These are phyloP conservation scores for Solanum gracilifrons DNA, from an alignment of 257 asterid species.

Conservation along the genomic window DNA sequence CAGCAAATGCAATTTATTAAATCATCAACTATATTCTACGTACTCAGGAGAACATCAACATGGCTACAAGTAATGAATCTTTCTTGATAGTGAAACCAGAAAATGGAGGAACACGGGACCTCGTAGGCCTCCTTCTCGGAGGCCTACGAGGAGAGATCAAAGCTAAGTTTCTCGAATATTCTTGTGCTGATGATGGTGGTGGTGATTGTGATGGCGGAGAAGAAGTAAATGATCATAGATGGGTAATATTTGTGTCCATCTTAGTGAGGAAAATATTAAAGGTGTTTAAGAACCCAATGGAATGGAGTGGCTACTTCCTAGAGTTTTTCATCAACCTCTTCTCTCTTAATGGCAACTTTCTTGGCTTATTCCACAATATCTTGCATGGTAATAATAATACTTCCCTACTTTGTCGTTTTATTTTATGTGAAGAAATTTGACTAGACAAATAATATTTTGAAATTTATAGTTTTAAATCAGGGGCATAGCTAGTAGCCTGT, in stretches of 20 bases:
- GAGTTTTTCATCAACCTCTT: slow-evolving; percentile 72
- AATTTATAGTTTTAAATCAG: background rate
- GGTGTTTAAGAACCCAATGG: slow-evolving; percentile 58
- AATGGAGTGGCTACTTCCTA: slow-evolving; percentile 45
- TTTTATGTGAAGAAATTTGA: background rate
- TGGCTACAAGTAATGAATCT: background rate
- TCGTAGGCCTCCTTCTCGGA: slow-evolving; percentile 37
- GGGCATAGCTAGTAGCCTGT: background rate
- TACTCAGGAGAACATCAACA: background rate
- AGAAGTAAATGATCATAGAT: slow-evolving; percentile 34
- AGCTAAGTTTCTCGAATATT: slow-evolving; percentile 43
- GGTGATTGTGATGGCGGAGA: slow-evolving; percentile 8
- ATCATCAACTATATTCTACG: background rate
- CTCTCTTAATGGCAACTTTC: slow-evolving; percentile 52
- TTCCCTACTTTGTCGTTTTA: too few relatives aligned
- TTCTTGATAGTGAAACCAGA: slow-evolving; percentile 55
- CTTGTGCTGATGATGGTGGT: background rate
- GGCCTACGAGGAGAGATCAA: slow-evolving; percentile 22
- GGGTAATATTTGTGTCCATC: slow-evolving; percentile 75
- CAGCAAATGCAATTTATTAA: background rate
- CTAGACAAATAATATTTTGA: background rate
- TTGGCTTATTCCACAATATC: slow-evolving; percentile 34
- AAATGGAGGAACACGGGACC: slow-evolving; percentile 58
- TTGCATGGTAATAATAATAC: slow-evolving; percentile 36
- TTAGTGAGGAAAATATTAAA: slow-evolving; percentile 52